Conservation (phyloP, 2,329 filamentous ascomycete species). For the Aspergillus sp. region DNA sequence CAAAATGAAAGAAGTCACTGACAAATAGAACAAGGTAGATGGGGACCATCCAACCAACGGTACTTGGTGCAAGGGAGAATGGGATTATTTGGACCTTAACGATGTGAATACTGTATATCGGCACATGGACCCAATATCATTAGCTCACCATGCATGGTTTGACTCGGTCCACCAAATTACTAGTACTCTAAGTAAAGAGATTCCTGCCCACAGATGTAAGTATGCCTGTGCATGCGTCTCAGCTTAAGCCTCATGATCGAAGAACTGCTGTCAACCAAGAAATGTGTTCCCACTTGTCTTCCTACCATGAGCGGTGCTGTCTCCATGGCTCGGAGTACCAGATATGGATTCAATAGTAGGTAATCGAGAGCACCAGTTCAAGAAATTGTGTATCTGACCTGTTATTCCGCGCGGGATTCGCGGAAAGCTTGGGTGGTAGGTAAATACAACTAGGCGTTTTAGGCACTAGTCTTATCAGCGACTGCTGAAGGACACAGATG, state of each 20-base stretch:
- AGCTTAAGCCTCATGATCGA: slow-evolving; percentile 8
- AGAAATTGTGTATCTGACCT: not conserved
- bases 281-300: not conserved
- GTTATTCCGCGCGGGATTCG: not conserved
- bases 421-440: not conserved
- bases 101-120: not conserved
- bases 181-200: not conserved
- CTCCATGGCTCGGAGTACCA: not conserved
- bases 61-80: not conserved
- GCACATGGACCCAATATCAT: not conserved
- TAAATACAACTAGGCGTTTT: not conserved
- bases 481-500: not conserved
- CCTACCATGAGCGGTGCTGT: not conserved
- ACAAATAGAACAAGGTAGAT: not conserved
- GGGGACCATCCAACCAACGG: not conserved
- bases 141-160: not conserved
- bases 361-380: not conserved
- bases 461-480: not conserved
- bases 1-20: not conserved
- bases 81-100: not conserved
- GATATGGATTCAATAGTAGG: not conserved
- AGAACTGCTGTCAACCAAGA: slow-evolving; percentile 2
- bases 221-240: not conserved
- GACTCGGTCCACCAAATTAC: not conserved
- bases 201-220: not conserved